Percentiles rank a stretch among this genome's conserved stretches.
phyloP scores from a whole-genome alignment of 2,329 filamentous ascomycete genomes.

The Clarireedia homoeocarpa region DNA sequence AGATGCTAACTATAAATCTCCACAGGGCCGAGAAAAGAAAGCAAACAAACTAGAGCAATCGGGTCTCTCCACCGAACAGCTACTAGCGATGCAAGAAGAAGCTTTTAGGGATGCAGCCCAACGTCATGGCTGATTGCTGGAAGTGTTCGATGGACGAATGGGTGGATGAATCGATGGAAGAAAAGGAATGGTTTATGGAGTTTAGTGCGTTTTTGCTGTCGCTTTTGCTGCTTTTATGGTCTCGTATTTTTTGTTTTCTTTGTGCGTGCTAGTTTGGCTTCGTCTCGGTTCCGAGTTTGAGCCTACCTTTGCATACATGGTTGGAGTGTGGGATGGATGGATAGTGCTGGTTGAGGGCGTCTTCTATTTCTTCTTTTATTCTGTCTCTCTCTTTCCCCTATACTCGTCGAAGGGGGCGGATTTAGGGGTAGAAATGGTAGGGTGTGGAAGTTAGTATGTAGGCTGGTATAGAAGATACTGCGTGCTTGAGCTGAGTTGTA shows the following conservation, averaged over 20 bases:
- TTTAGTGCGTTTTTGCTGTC: too few species aligned
- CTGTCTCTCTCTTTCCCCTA: too few species aligned
- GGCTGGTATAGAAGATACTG: too few species aligned
- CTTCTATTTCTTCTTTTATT: not conserved
- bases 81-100: slow-evolving; percentile 82
- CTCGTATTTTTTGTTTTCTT: not conserved
- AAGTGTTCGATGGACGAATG: too few species aligned
- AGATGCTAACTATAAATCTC: not conserved
- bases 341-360: not conserved
- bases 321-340: not conserved
- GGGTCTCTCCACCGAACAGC: slow-evolving; percentile 82
- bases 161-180: too few species aligned
- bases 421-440: too few species aligned
- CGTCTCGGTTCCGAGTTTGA: not conserved
- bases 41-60: slow-evolving; percentile 95
- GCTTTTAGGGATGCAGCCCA: slow-evolving; percentile 68
- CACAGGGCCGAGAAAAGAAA: slow-evolving; percentile 87
- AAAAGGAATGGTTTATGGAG: too few species aligned
- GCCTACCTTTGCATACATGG: slow-evolving; percentile 4
- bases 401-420: too few species aligned
- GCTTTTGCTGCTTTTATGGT: too few species aligned
- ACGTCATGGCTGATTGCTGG: slow-evolving; percentile 22
- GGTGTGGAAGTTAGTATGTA: too few species aligned
- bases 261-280: not conserved
- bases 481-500: too few species aligned